Evolutionary conservation across 352 stramenopile species (phyloP), one percentile per base, ranked within the genome.

Genomic region (Elongisporangium anandrum): DNA sequence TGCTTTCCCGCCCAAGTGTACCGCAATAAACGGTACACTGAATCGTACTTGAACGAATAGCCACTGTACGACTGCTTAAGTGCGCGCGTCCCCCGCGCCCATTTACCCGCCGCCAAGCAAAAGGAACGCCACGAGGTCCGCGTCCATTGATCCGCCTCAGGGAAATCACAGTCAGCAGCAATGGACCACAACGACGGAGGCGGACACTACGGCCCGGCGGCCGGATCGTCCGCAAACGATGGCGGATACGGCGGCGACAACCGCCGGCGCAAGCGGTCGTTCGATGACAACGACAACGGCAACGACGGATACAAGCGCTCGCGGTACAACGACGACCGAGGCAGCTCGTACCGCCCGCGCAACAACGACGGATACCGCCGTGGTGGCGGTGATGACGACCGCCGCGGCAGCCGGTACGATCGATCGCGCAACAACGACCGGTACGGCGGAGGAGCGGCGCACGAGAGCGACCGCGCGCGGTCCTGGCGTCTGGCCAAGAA

Each of bases 401-500:
- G 79, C 0, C 69, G 77, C 21, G 61, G 69, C 19, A 58, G 60
- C 21, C 45, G 38, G 48, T 24, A 63, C 39, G 70, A 71, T 17
- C 64, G 67, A 54, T 71, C 69, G 58, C 61, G 57, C 48, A 66
- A 69, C 58, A 59, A 67, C 39, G 69, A 68, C 10, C 67, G 71
- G 22, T 66, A 50, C 10, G 55, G 57, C 21, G 67, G 61, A 20
- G 51, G 57, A 8, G 50, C 60, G 4, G 53, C 59, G 4, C 67
- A 64, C 34, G 83, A 93, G 63, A 91, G 78, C 63, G 81, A 93
- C 51, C 67, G 76, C 45, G 81, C 79, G 41, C 79, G 83, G 13
- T 66, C 77, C 22, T 93, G 83, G 83, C 81, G 83, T 7, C 59
- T 93, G 50, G 70, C 78, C 26, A 90, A 91, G 61, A 91, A 94